Percentiles rank a stretch among this genome's conserved stretches.
phyloP scores from a whole-genome alignment of 176 grass and related monocot species.

The Alopecurus myosuroides region DNA sequence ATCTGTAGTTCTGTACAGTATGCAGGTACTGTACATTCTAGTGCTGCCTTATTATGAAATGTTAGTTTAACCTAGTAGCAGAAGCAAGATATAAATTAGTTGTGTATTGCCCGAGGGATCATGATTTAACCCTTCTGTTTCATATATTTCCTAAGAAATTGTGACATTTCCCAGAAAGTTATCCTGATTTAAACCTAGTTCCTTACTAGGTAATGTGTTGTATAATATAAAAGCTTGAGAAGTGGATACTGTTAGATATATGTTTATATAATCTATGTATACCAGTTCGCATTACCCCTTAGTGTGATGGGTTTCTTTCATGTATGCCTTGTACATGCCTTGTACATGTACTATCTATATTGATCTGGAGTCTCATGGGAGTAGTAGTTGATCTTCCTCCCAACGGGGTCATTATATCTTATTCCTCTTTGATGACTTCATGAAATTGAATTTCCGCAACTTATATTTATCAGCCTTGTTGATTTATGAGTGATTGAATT shows the following conservation, averaged over 20 bases:
- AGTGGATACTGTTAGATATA: background rate
- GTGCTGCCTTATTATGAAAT: background rate
- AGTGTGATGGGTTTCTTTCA: background rate
- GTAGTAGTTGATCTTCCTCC: background rate
- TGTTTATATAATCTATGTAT: background rate
- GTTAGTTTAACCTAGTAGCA: background rate
- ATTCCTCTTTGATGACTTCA: constrained; percentile 7
- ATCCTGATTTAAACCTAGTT: background rate
- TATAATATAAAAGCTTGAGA: background rate
- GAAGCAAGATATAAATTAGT: background rate
- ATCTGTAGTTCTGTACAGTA: background rate
- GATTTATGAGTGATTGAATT: background rate
- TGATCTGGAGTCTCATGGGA: background rate
- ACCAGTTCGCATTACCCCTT: background rate
- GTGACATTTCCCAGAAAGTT: background rate
- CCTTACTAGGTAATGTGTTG: background rate
- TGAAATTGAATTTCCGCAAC: background rate
- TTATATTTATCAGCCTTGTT: constrained; percentile 3
- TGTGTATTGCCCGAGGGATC: background rate
- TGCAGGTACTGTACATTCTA: background rate
- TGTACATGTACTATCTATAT: background rate
- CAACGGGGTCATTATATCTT: background rate
- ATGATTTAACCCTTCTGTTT: background rate
- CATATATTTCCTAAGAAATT: constrained; percentile 1
- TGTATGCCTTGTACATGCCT: background rate